Evolutionary conservation across 2,329 filamentous ascomycete genomes (phyloP), one percentile per base, ranked within the genome.

Genomic region (Leptographium procerum): DNA sequence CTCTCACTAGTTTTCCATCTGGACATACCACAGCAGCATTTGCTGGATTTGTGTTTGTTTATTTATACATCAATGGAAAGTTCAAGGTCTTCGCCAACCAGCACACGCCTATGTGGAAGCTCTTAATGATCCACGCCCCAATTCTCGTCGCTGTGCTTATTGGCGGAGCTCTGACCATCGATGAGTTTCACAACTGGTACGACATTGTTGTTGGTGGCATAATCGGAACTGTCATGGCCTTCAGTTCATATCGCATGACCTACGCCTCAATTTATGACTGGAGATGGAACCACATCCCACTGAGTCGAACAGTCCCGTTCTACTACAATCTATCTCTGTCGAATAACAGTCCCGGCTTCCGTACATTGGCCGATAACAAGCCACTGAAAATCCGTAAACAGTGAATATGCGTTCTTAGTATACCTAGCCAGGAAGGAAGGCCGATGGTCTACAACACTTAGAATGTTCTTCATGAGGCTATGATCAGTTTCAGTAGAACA

Each of bases 121-220:
- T 89, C 14, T 74, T 86, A 34, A 78, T 76, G 19, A 73, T 83
- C 28, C 87, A 86, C 65, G 77, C 81, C 0, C 87, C 87, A 0
- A 71, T 90, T 3, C 79, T 90, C 0, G 84, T 82, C 3, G 86
- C 86, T 0, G 77, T 76, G 3, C 73, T 90, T 2, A 88, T 90
- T 50, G 85, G 80, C 1, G 86, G 86, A 7, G 81, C 84, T 0
- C 72, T 89, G 11, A 88, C 85, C 0, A 88, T 89, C 59, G 83
- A 89, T 63, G 82, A 88, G 67, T 88, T 77, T 67, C 87, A 91
- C 71, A 85, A 89, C 70, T 87, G 85, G 83, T 89, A 89, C 61
- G 86, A 89, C 61, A 77, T 88, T 48, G 62, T 87, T 0, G 84
- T 78, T 0, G 86, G 87, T 1, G 81, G 77, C 0, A 66, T 77